Evolutionary conservation across 2,329 filamentous ascomycete species (phyloP), one percentile per base, ranked within the genome.

Genomic region (Orbilia blumenaviensis): DNA sequence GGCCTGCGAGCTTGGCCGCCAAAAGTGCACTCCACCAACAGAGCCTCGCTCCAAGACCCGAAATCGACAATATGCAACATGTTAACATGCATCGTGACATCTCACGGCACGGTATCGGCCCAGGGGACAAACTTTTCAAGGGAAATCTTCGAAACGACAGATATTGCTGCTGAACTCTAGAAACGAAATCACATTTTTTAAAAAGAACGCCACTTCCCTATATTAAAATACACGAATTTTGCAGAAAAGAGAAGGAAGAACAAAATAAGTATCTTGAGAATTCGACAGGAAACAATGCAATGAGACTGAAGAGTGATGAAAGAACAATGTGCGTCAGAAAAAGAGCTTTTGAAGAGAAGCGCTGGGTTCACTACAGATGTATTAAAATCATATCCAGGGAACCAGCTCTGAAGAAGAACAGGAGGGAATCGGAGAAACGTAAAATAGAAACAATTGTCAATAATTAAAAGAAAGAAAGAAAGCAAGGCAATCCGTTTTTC

Each of bases 1-100:
- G 66, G 54, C 54, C 23, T 14, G 38, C 29, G 54, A 62, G 66
- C 66, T 69, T 69, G 66, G 66, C 42, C 46, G 44, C 44, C 66
- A 71, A 62, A 71, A 71, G 66, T 42, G 66, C 66, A 60, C 29
- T 16, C 42, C 21, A 16, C 61, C n/a, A 36, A 66, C 44, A 44
- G 56, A 61, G 56, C 54, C 54, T 60, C 54, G 54, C 54, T 44
- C 50, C 16, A 42, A 42, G 34, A 60, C 34, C 21, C 18, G 38
- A 12, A 42, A 18, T 16, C 48, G 21, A 54, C 48, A 38, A n/a
- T 5, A 32, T 61, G 21, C 36, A 61, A 54, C 48, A n/a, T 54
- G 50, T n/a, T n/a, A 34, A 36, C n/a, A 34, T 56, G 16, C 16
- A 36, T 25, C 54, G 27, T 27, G 21, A 58, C 23, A 60, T 10